Conservation (phyloP, 108 stramenopile genomes). For the Cyclotella atomus region DNA sequence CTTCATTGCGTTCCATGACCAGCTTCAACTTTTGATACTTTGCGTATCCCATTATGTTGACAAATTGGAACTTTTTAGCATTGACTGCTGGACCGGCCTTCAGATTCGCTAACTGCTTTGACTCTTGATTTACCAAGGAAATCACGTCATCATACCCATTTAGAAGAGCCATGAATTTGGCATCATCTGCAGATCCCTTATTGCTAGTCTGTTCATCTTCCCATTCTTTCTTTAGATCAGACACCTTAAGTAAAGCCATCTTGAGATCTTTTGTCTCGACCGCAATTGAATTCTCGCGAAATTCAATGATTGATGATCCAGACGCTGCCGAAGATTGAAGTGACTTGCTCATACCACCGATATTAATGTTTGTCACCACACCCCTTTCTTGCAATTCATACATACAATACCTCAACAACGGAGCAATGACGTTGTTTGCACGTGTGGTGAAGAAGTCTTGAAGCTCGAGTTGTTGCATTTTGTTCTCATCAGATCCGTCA, state of each 20-base stretch:
- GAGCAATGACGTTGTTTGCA: constrained; percentile 72
- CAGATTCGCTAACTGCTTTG: constrained; percentile 53
- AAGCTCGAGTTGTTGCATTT: constrained; percentile 54
- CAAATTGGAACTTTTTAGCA: constrained; percentile 68
- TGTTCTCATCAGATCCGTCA: constrained; percentile 5
- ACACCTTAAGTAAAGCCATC: constrained; percentile 38
- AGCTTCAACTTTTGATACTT: constrained; percentile 68
- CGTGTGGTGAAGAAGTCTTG: constrained; percentile 76
- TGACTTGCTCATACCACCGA: constrained; percentile 15
- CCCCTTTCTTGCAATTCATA: constrained; percentile 30
- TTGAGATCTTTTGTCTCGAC: constrained; percentile 58
- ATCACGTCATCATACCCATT: constrained; percentile 80
- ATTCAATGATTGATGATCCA: constrained; percentile 49
- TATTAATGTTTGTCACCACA: constrained; percentile 15
- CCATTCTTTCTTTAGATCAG: constrained; percentile 39
- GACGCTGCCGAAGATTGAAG: constrained; percentile 9
- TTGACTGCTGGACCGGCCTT: constrained; percentile 75
- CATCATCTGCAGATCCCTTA: constrained; percentile 24
- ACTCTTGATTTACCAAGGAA: constrained; percentile 47
- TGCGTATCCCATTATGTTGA: constrained; percentile 62
- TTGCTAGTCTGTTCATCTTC: constrained; percentile 8
- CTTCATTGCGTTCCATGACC: constrained; percentile 61
- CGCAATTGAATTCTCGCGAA: constrained; percentile 62
- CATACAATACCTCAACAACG: constrained; percentile 74
- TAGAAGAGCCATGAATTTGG: constrained; percentile 63